These are phyloP conservation scores for Trichoderma reesei DNA, from an alignment of 495 filamentous ascomycete species.

Conservation along the genomic window DNA sequence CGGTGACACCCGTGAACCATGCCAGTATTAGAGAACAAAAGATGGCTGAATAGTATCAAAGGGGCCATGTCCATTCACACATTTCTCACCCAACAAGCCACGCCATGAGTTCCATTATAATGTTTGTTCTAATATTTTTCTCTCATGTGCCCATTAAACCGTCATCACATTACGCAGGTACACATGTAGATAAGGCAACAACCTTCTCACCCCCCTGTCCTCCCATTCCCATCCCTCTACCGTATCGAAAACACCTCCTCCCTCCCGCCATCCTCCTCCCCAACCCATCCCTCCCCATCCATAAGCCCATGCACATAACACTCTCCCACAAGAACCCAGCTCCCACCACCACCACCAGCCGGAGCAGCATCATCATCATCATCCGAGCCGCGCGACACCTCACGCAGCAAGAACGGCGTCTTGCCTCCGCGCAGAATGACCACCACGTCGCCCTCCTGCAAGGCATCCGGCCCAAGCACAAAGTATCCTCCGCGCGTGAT, in stretches of 20 bases:
- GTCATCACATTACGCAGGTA: not conserved
- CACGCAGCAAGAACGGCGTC: constrained; percentile 20
- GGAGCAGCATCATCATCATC: no score
- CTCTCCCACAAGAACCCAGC: constrained; percentile 20
- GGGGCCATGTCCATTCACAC: no score
- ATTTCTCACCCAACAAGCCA: not conserved
- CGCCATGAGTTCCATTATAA: not conserved
- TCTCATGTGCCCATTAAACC: not conserved
- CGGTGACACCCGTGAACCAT: no score
- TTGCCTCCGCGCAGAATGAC: constrained; percentile 24
- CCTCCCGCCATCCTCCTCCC: not conserved
- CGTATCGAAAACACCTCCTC: constrained; percentile 8
- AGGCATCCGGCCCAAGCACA: constrained; percentile 17
- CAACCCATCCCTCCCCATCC: constrained; percentile 17
- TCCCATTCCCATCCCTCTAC: not conserved
- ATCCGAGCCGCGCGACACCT: not conserved
- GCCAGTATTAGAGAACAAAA: no score
- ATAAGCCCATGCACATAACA: constrained; percentile 23
- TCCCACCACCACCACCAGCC: constrained; percentile 1
- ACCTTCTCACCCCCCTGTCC: no score
- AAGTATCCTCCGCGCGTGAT: constrained; percentile 16
- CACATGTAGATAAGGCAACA: no score
- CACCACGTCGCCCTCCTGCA: constrained; percentile 19
- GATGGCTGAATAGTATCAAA: no score
- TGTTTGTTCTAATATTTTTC: not conserved